These are phyloP conservation scores for Coniella lustricola DNA, from an alignment of 2,329 filamentous ascomycete species.

Conservation along the genomic window DNA sequence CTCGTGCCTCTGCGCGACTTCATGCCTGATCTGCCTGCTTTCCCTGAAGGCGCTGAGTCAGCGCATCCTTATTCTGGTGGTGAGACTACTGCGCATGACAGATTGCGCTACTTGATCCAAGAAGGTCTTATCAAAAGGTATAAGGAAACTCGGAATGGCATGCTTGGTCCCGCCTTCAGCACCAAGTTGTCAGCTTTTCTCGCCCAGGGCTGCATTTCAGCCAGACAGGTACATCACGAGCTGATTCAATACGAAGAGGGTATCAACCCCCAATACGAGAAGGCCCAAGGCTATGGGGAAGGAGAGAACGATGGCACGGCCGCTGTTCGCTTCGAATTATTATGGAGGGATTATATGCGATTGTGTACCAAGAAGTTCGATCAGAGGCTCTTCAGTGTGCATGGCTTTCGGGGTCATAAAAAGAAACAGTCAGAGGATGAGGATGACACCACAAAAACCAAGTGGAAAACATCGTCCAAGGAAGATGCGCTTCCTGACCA, in stretches of 20 bases:
- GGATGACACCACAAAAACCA: slow-evolving; percentile 19
- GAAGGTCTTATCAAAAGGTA: slow-evolving; percentile 58
- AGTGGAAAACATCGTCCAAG: slow-evolving; percentile 41
- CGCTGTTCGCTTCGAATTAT: slow-evolving; percentile 62
- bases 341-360: slow-evolving; percentile 79
- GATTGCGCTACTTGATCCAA: slow-evolving; percentile 54
- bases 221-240: slow-evolving; percentile 63
- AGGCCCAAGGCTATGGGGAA: slow-evolving; percentile 51
- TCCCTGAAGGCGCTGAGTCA: slow-evolving; percentile 46
- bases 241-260: slow-evolving; percentile 65
- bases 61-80: slow-evolving; percentile 65
- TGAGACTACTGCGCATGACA: slow-evolving; percentile 50
- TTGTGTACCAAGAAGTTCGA: slow-evolving; percentile 67
- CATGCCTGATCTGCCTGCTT: slow-evolving; percentile 43
- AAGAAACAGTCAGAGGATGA: slow-evolving; percentile 39
- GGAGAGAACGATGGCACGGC: slow-evolving; percentile 68
- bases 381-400: slow-evolving; percentile 53
- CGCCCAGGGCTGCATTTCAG: slow-evolving; percentile 64
- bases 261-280: slow-evolving; percentile 30
- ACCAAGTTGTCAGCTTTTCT: slow-evolving; percentile 72
- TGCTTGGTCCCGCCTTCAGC: slow-evolving; percentile 63
- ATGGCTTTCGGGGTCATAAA: slow-evolving; percentile 51
- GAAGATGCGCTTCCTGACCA: slow-evolving; percentile 28
- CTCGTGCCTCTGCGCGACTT: slow-evolving; percentile 49
- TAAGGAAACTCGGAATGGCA: slow-evolving; percentile 63